Evolutionary conservation across 2,329 filamentous ascomycete species (phyloP), one percentile per base, ranked within the genome.

Genomic region (Coniochaeta ligniaria): DNA sequence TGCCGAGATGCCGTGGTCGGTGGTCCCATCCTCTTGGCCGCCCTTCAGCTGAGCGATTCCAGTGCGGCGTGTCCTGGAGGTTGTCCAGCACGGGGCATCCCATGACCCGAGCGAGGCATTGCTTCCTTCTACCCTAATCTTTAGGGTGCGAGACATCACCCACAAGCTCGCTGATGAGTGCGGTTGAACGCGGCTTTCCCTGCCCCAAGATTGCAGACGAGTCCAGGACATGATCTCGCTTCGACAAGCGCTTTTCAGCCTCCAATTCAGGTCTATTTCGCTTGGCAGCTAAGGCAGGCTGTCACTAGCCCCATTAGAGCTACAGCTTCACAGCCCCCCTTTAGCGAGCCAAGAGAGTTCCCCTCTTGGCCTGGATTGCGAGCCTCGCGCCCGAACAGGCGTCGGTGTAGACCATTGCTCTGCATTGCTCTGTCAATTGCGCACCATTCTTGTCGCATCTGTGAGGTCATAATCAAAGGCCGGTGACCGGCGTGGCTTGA

Each of bases 71-170:
- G 4, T 6, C 47, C 22, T 31, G n/a, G 16, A 41, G 16, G 16
- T 41, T 31, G 26, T 31, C 24, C 47, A 52, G 47, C 47, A 52
- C 47, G 47, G 47, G 9, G 47, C 47, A 52, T 52, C 47, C 12
- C 24, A 52, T 52, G 47, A 52, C 47, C 47, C 47, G 47, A 52
- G 47, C 47, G 47, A 52, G 47, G 26, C 47, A 52, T 52, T 52
- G 47, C 47, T 31, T 24, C 24, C n/a, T n/a, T n/a, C n/a, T n/a
- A n/a, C n/a, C n/a, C n/a, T n/a, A n/a, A n/a, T n/a, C n/a, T n/a
- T n/a, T n/a, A n/a, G n/a, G n/a, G n/a, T n/a, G n/a, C n/a, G n/a
- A n/a, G n/a, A n/a, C n/a, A n/a, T n/a, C n/a, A n/a, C n/a, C n/a
- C n/a, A n/a, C n/a, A n/a, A n/a, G n/a, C n/a, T n/a, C n/a, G 7